Conservation (phyloP, 495 filamentous ascomycete genomes). For the Filosporella fistucella region DNA sequence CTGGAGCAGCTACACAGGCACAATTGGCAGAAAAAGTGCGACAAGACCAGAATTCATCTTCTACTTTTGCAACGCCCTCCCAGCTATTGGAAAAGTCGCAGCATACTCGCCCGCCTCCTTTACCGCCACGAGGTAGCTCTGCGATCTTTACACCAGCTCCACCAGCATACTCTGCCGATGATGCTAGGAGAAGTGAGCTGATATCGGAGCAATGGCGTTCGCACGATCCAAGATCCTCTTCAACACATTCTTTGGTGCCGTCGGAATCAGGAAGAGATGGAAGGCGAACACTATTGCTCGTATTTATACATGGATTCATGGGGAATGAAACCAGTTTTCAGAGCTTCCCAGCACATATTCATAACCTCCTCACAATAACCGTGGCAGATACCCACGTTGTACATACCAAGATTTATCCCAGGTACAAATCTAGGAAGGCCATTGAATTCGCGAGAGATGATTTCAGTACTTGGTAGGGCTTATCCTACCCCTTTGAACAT, state of each 20-base stretch:
- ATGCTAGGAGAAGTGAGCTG: constrained; percentile 14
- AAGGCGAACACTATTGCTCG: constrained; percentile 63
- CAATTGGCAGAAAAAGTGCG: constrained; percentile 20
- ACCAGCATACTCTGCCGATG: constrained; percentile 19
- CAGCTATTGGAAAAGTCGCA: constrained; percentile 10
- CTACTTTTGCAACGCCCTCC: constrained; percentile 2
- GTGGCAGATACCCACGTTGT: constrained; percentile 71
- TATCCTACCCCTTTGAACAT: neutral
- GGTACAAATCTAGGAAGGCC: constrained; percentile 76
- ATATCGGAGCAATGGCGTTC: constrained; percentile 24
- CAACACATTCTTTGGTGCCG: constrained; percentile 57
- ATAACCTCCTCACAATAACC: constrained; percentile 65
- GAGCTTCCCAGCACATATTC: constrained; percentile 82
- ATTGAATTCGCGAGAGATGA: constrained; percentile 71
- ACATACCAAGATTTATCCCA: constrained; percentile 88
- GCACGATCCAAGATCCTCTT: constrained; percentile 56
- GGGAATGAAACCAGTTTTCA: constrained; percentile 85
- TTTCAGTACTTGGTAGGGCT: constrained; percentile 70
- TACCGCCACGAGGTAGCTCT: constrained; percentile 17
- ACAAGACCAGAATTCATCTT: neutral
- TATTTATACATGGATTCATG: constrained; percentile 94
- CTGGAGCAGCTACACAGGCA: constrained; percentile 8
- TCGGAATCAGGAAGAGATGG: constrained; percentile 34
- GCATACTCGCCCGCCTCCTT: constrained; percentile 6
- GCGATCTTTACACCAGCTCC: constrained; percentile 1